phyloP scores from a whole-genome alignment of 2,329 filamentous ascomycete species.

The Aspergillus quadricinctus region DNA sequence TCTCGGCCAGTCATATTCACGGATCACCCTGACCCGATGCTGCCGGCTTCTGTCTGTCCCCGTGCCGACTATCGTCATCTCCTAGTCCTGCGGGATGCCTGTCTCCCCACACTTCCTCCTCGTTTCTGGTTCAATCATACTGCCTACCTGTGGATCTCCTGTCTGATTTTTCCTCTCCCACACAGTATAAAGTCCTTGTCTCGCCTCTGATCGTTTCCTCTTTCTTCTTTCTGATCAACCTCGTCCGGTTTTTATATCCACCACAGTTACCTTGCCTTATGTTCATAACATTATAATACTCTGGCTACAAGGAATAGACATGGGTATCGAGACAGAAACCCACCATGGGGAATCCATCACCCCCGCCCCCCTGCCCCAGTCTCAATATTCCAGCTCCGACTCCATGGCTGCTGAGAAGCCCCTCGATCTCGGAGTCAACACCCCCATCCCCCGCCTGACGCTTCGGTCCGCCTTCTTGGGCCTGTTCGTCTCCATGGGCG shows the following conservation, averaged over 20 bases:
- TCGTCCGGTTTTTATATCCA: neutral
- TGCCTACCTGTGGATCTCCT: neutral
- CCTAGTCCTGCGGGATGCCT: neutral
- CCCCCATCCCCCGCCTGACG: conserved; percentile 33
- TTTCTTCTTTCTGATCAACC: neutral
- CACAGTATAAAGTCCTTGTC: neutral
- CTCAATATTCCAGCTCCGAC: conserved; percentile 21
- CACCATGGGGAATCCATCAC: conserved; percentile 31
- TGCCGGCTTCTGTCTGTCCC: neutral
- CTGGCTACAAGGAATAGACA: conserved; percentile 1
- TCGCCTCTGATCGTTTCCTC: neutral
- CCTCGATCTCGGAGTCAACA: conserved; percentile 22
- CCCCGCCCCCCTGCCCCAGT: conserved; percentile 17
- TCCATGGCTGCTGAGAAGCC: conserved; percentile 23
- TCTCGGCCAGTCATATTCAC: neutral
- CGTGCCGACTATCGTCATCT: neutral
- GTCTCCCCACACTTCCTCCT: neutral
- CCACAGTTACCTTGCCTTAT: neutral
- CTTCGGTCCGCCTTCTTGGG: conserved; percentile 28
- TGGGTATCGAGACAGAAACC: conserved; percentile 27
- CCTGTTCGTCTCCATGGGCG: conserved; percentile 42
- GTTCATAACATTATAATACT: too few species aligned
- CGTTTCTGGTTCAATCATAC: neutral
- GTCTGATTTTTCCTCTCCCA: neutral
- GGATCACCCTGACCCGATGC: neutral